Base-by-base conservation (phyloP, 805 yeast genomes). In the Danielozyma ontarioensis region DNA sequence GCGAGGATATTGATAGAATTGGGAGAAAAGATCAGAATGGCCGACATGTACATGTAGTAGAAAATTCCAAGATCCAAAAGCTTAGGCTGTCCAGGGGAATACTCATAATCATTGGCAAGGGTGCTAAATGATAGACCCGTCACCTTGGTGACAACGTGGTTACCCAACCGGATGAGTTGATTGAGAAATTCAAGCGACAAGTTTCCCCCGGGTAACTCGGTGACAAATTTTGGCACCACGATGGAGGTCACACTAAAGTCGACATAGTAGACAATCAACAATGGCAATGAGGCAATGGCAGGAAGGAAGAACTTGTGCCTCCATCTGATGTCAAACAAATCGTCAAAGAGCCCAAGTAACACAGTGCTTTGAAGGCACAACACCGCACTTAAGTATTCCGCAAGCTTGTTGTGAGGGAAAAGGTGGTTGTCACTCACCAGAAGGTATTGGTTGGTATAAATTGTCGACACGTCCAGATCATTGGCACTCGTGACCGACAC, bases 281-380 rank as follows among this genome's bases (percentile, higher is more conserved):
- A 68, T 4, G 99, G 99, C 28, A 93, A 78, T 2, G 96, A 80
- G 0, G 96, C 96, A 34, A 93, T 77, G 0, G 96, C 96, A 0
- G 99, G 99, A 44, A 93, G 55, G 50, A 93, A 87, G 62, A 93
- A 87, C 67, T 93, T 93, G 64, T 93, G 96, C 53, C 99, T 72
- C 99, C 99, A 93, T 46, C 96, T 74, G 42, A 93, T 78, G 58
- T 93, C 99, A 52, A 93, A 93, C 48, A 93, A 68, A 63, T 93
- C 98, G 58, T 93, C 98, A 30, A 94, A 83, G 19, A 93, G 70
- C 0, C 98, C 98, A 28, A 93, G 65, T 27, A 93, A 63, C 12
- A 88, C 71, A 55, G 93, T 89, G 44, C 87, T 76, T 59, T 87
- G 87, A 30, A 93, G 60, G 40, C 95, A 86, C 39, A 93, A 61